These are phyloP conservation scores for Colletotrichum eremochloae DNA, from an alignment of 2,329 filamentous ascomycete species.

Conservation along the genomic window DNA sequence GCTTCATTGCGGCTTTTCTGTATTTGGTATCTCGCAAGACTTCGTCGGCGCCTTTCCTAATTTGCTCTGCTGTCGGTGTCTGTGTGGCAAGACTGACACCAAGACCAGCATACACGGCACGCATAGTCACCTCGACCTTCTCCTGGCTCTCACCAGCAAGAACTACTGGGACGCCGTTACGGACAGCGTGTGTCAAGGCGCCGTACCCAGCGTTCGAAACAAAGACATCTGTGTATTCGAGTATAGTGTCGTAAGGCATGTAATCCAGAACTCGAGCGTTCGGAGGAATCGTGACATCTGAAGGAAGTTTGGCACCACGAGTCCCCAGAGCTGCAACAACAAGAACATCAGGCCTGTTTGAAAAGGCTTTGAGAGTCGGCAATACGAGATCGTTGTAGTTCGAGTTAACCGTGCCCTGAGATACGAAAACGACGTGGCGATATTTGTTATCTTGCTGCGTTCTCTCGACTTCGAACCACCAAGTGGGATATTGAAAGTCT, in stretches of 20 bases:
- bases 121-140: slow-evolving; percentile 57
- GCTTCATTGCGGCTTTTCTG: slow-evolving; percentile 30
- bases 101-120: slow-evolving; percentile 59
- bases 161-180: slow-evolving; percentile 62
- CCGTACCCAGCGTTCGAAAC: slow-evolving; percentile 65
- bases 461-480: slow-evolving; percentile 59
- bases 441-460: slow-evolving; percentile 17
- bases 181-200: slow-evolving; percentile 59
- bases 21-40: slow-evolving; percentile 26
- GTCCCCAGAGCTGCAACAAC: slow-evolving; percentile 51
- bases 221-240: slow-evolving; percentile 60
- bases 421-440: slow-evolving; percentile 56
- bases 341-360: slow-evolving; percentile 53
- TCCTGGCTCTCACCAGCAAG: slow-evolving; percentile 58
- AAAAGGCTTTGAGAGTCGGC: slow-evolving; percentile 59
- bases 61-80: slow-evolving; percentile 46
- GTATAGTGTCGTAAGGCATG: slow-evolving; percentile 61
- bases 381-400: slow-evolving; percentile 58
- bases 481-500: slow-evolving; percentile 54
- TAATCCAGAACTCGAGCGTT: slow-evolving; percentile 63
- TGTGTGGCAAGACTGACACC: slow-evolving; percentile 59
- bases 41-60: slow-evolving; percentile 10
- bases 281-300: slow-evolving; percentile 44
- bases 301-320: slow-evolving; percentile 42
- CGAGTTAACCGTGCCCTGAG: slow-evolving; percentile 60